A percentile compares a stretch with the other conserved stretches of the same genome.
phyloP scores from a whole-genome alignment of 305 asterid species.

The Plantago lanceolata region DNA sequence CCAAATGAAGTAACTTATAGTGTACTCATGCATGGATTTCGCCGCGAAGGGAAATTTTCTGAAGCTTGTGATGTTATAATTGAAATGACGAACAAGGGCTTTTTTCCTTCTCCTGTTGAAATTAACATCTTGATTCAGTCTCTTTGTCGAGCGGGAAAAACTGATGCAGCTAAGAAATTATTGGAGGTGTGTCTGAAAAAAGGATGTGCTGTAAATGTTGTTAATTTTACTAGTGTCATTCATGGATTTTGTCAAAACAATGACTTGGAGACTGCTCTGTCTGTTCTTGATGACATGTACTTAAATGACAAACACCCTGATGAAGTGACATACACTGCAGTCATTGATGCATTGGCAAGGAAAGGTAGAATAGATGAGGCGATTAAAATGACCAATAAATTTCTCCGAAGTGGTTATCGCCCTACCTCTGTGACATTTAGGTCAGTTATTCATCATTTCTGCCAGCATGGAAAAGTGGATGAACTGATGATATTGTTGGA shows the following conservation, averaged over 20 bases:
- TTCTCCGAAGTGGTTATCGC: conserved; percentile 71
- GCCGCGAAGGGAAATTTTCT: conserved; percentile 72
- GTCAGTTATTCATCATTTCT: conserved; percentile 69
- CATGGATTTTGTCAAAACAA: conserved; percentile 74
- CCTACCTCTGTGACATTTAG: conserved; percentile 87
- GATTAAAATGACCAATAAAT: conserved; percentile 54
- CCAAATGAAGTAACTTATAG: conserved; percentile 78
- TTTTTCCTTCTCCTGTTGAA: conserved; percentile 76
- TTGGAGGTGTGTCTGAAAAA: conserved; percentile 70
- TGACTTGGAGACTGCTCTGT: conserved; percentile 71
- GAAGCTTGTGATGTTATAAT: conserved; percentile 62
- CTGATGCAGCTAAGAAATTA: conserved; percentile 55
- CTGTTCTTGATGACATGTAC: conserved; percentile 91
- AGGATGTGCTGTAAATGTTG: conserved; percentile 84
- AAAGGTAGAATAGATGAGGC: conserved; percentile 71
- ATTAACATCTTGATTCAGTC: conserved; percentile 74
- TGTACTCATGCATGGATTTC: conserved; percentile 82
- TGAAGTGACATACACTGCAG: conserved; percentile 62
- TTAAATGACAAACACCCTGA: conserved; percentile 84
- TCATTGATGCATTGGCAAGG: conserved; percentile 61
- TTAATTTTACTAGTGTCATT: conserved; percentile 76
- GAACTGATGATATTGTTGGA: conserved; percentile 59
- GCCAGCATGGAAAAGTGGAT: conserved; percentile 54
- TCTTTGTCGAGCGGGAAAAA: conserved; percentile 48
- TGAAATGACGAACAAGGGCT: conserved; percentile 73